Evolutionary conservation across 257 asterid genomes (phyloP).

Genomic region (Linaria vulgaris): DNA sequence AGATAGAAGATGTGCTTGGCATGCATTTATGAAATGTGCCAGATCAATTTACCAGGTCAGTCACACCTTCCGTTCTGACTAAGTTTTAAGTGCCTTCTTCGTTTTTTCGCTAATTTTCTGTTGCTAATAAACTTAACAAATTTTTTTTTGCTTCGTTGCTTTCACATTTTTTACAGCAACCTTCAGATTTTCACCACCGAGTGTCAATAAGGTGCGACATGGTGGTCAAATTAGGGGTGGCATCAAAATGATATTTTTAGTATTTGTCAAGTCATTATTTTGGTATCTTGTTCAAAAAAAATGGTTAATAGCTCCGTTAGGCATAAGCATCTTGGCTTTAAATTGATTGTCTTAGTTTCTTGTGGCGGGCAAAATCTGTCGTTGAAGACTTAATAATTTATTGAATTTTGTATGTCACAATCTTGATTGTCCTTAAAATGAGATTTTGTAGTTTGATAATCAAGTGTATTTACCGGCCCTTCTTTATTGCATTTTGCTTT

Average conservation of each 20-base stretch:
- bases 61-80: constrained; percentile 10
- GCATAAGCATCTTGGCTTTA: too few relatives aligned
- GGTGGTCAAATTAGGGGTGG: not conserved
- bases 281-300: too few relatives aligned
- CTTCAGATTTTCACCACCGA: not conserved
- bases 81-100: constrained; percentile 3
- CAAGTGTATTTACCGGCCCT: too few relatives aligned
- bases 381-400: too few relatives aligned
- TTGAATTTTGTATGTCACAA: too few relatives aligned
- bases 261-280: too few relatives aligned
- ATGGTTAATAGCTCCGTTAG: too few relatives aligned
- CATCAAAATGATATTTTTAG: too few relatives aligned
- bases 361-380: too few relatives aligned
- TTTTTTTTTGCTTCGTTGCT: constrained; percentile 3
- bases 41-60: constrained; percentile 74
- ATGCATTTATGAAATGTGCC: constrained; percentile 79
- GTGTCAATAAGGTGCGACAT: not conserved
- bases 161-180: not conserved
- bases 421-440: too few relatives aligned
- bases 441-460: too few relatives aligned
- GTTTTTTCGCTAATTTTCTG: not conserved
- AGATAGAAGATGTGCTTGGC: constrained; percentile 73
- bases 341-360: too few relatives aligned
- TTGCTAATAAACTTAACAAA: not conserved
- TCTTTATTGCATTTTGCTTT: constrained; percentile 33